Percentiles rank a stretch among this genome's conserved stretches.
These are phyloP conservation scores for Calocybe indica DNA, from an alignment of 768 basidiomycete genomes.

Conservation along the genomic window DNA sequence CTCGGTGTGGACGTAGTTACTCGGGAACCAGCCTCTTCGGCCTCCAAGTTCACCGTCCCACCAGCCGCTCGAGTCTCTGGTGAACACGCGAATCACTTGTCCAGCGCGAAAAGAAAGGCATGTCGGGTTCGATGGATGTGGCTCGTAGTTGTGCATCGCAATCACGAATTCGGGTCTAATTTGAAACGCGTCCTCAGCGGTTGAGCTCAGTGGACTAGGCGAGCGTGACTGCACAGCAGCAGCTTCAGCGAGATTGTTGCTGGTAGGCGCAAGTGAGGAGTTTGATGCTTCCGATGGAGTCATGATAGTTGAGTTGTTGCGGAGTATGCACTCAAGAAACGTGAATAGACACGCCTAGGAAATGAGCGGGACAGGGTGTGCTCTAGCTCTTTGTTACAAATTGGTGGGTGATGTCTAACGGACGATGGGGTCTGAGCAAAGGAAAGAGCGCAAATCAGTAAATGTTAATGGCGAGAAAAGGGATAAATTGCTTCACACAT, in stretches of 20 bases:
- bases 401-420: no score
- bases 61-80: constrained; percentile 88
- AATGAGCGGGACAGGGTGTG: no score
- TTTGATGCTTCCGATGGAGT: constrained; percentile 51
- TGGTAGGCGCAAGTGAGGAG: constrained; percentile 40
- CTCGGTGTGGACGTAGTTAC: constrained; percentile 84
- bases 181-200: constrained; percentile 44
- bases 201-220: constrained; percentile 34
- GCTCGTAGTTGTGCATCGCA: constrained; percentile 88
- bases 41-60: constrained; percentile 96
- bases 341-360: no score
- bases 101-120: constrained; percentile 89
- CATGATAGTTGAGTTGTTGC: constrained; percentile 17
- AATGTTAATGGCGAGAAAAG: no score
- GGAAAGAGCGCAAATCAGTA: no score
- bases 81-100: constrained; percentile 87
- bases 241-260: constrained; percentile 12
- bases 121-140: constrained; percentile 64
- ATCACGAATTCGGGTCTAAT: constrained; percentile 67
- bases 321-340: no score
- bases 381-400: no score
- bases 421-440: no score
- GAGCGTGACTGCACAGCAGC: constrained; percentile 22
- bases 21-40: constrained; percentile 94
- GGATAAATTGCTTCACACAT: no score